Evolutionary conservation across 768 basidiomycete genomes (phyloP).

Genomic region (Lactarius quietus): DNA sequence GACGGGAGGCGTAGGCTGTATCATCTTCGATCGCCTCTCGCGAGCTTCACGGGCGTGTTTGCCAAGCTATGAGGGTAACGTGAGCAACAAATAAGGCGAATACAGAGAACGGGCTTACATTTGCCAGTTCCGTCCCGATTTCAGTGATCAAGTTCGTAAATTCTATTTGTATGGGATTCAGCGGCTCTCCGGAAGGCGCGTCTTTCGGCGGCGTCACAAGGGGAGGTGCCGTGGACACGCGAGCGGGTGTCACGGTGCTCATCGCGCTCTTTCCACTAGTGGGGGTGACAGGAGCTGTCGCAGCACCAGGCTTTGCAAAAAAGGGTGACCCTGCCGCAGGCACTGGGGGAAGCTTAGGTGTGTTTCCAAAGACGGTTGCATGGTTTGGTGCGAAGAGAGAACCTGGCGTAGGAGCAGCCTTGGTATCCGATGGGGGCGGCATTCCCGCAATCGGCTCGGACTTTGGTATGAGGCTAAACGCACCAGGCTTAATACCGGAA

Average conservation of each 20-base stretch:
- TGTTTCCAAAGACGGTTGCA: background rate
- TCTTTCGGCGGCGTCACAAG: constrained; percentile 16
- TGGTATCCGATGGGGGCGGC: background rate
- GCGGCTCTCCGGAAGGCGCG: constrained; percentile 31
- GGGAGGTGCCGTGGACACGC: background rate
- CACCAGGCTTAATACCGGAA: background rate
- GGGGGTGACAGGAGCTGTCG: background rate
- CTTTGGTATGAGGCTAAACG: constrained; percentile 11
- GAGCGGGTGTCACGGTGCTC: background rate
- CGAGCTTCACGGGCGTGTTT: constrained; percentile 38
- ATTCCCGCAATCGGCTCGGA: constrained; percentile 7
- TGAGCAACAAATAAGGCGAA: background rate
- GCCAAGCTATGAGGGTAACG: constrained; percentile 40
- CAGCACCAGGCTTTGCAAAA: background rate
- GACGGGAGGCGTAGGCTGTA: constrained; percentile 39
- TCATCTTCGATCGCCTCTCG: constrained; percentile 34
- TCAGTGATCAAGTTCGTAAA: constrained; percentile 46
- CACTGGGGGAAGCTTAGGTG: constrained; percentile 6
- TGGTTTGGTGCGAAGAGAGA: background rate
- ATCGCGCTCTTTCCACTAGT: background rate
- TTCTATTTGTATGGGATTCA: constrained; percentile 68
- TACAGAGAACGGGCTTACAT: constrained; percentile 43
- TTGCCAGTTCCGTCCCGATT: constrained; percentile 51
- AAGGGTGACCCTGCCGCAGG: constrained; percentile 23
- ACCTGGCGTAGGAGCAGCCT: background rate